Base-by-base conservation (phyloP, 768 basidiomycete genomes). In the Suillus decipiens region DNA sequence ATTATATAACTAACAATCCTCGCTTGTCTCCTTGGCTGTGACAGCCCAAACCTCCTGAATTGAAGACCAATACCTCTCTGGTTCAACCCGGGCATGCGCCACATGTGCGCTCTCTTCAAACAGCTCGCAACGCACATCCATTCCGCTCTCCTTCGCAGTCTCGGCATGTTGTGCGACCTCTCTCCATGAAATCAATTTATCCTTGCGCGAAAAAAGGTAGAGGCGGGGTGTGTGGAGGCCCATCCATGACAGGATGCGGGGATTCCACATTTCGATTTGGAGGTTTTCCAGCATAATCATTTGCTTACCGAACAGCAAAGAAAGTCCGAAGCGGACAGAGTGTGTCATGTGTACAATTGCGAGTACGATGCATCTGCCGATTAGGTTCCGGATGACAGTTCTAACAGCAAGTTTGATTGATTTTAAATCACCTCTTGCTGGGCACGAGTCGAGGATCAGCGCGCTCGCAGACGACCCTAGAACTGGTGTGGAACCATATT, bases 61-160 rank as follows among this genome's bases (percentile, higher is more conserved):
- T 15, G 70, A 68, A 9, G 48, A 37, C 72, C 72, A 73, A 59
- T 75, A 73, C 36, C 70, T 67, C 45, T 72, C 55, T 24, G 72
- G 72, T 56, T 73, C 66, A 19, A 41, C 10, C 10, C 68, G 72
- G 68, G 66, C 67, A 37, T 79, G 78, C n/a, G 73, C 66, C 4
- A 79, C 77, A 55, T 79, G 78, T 6, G 64, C 66, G 39, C 73
- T 79, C 28, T 72, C 66, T 28, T 74, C 74, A 53, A 75, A 79
- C 36, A 70, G 28, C 45, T 77, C 75, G 19, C 67, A 69, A 12
- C 34, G 66, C 5, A 76, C 73, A 24, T 70, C 55, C 28, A 73
- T 59, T 1, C 77, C 76, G 0, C 19, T 39, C 37, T 50, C 24
- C 60, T 62, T 68, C 31, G 75, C 74, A 3, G 61, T 56, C 28